Conservation (phyloP, 345 rosid species). For the Microcos paniculata region DNA sequence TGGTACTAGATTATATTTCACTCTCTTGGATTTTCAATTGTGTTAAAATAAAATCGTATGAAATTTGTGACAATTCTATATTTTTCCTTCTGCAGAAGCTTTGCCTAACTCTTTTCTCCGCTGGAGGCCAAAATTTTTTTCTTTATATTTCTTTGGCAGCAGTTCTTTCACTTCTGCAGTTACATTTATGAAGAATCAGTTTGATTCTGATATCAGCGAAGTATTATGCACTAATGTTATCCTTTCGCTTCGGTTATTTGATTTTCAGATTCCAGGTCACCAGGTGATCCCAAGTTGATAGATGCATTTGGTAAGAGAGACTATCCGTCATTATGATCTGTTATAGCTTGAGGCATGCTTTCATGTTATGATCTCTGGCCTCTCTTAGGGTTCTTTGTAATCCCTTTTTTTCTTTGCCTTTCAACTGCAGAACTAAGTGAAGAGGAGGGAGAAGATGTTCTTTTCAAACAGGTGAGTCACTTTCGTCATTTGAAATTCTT, state of each 20-base stretch:
- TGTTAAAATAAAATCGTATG: not conserved
- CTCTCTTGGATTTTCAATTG: not conserved
- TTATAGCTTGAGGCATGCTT: not conserved
- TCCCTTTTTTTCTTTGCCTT: not conserved
- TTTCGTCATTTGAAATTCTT: conserved; percentile 6
- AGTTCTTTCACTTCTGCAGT: not conserved
- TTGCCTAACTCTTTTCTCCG: no score
- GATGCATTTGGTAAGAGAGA: conserved; percentile 74
- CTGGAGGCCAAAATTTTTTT: not conserved
- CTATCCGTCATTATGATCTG: not conserved
- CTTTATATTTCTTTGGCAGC: not conserved
- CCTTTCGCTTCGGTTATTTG: not conserved
- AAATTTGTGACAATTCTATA: not conserved
- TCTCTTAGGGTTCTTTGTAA: not conserved
- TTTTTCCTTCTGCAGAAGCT: not conserved
- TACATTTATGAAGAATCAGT: not conserved
- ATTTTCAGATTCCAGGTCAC: conserved; percentile 60
- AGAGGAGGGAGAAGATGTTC: conserved; percentile 83
- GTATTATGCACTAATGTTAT: not conserved
- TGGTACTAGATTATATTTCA: not conserved
- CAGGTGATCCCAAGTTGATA: conserved; percentile 58
- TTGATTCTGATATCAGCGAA: not conserved
- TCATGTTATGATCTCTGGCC: not conserved
- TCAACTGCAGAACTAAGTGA: conserved; percentile 62
- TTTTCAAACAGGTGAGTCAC: conserved; percentile 73